Conservation (phyloP, 2,329 filamentous ascomycete species). For the Pseudogymnoascus sp. region DNA sequence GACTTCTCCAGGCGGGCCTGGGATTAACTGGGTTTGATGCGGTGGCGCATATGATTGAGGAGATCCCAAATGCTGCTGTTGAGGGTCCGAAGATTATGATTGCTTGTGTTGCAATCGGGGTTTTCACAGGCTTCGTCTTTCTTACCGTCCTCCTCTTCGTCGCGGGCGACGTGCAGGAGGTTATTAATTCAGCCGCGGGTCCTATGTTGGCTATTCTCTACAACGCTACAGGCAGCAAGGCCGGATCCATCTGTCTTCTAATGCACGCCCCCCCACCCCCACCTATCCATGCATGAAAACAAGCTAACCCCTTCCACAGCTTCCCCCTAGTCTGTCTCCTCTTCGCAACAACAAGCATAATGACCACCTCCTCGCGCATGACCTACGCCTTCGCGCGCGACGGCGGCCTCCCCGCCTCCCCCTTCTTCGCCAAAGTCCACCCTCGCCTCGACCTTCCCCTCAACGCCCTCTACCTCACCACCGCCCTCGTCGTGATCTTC, state of each 20-base stretch:
- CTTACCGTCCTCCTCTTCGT: constrained; percentile 37
- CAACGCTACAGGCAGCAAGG: constrained; percentile 14
- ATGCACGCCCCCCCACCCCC: constrained; percentile 10
- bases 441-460: constrained; percentile 54
- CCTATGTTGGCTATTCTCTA: constrained; percentile 19
- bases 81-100: constrained; percentile 20
- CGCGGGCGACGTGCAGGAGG: constrained; percentile 34
- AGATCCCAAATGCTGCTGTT: constrained; percentile 37
- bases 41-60: constrained; percentile 37
- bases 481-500: constrained; percentile 54
- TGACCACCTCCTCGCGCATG: constrained; percentile 60
- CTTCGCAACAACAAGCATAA: constrained; percentile 55
- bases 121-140: constrained; percentile 34
- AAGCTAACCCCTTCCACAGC: constrained; percentile 32
- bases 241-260: constrained; percentile 16
- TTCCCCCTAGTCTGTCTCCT: constrained; percentile 57
- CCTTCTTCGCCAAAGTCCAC: constrained; percentile 54
- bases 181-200: constrained; percentile 36
- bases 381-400: constrained; percentile 61
- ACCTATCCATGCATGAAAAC: too few species aligned
- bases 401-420: constrained; percentile 55
- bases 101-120: constrained; percentile 33
- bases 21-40: constrained; percentile 37
- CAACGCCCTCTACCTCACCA: constrained; percentile 56
- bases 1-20: constrained; percentile 35